Percentiles rank a stretch among this genome's conserved stretches.
Evolutionary conservation across 2,329 filamentous ascomycete species (phyloP).

Genomic region (Bretziella fagacearum): DNA sequence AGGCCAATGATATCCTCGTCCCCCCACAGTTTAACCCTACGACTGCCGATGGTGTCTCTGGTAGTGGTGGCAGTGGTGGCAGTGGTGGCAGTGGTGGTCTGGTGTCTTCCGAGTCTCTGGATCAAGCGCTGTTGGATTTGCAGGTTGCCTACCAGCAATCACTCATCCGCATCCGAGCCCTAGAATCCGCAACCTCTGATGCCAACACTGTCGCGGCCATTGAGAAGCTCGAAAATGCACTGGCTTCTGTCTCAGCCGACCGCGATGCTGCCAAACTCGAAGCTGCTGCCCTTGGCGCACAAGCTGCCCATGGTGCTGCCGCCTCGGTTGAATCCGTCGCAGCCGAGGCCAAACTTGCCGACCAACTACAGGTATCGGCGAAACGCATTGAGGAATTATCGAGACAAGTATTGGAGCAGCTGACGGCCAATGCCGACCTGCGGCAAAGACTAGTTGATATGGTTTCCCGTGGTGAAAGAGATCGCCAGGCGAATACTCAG

Average conservation of each 20-base stretch:
- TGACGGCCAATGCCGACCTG: constrained; percentile 59
- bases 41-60: too few relatives aligned
- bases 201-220: constrained; percentile 46
- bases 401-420: constrained; percentile 59
- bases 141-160: constrained; percentile 54
- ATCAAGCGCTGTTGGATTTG: constrained; percentile 57
- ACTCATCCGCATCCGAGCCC: constrained; percentile 45
- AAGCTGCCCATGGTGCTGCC: constrained; percentile 40
- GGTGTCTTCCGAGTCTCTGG: constrained; percentile 53
- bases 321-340: constrained; percentile 39
- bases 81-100: constrained; percentile 14
- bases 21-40: constrained; percentile 39
- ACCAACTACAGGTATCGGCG: constrained; percentile 56
- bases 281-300: constrained; percentile 41
- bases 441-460: constrained; percentile 62
- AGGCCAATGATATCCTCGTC: constrained; percentile 67
- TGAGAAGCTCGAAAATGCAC: constrained; percentile 48
- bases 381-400: constrained; percentile 65
- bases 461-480: constrained; percentile 65
- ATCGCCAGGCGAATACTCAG: constrained; percentile 62
- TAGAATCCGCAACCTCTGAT: constrained; percentile 38
- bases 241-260: constrained; percentile 52
- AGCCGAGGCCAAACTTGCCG: constrained; percentile 46
- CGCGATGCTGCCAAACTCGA: constrained; percentile 55
- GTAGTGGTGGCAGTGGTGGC: too few relatives aligned